Percentiles rank a stretch among this genome's conserved stretches.
These are phyloP conservation scores for Paecilomyces sp. DNA, from an alignment of 2,329 filamentous ascomycete species.

Conservation along the genomic window DNA sequence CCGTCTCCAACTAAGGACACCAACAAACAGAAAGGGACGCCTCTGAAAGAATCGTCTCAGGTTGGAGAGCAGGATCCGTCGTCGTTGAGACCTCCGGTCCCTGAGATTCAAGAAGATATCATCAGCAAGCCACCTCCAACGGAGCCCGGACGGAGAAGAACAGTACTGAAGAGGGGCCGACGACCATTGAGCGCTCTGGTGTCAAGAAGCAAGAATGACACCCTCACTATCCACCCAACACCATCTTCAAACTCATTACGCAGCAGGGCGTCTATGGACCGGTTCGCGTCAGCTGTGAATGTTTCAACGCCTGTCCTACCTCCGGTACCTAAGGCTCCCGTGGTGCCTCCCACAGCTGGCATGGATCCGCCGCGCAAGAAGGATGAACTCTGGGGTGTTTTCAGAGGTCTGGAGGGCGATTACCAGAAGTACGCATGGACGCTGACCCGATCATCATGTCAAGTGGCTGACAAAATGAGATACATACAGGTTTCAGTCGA, in stretches of 20 bases:
- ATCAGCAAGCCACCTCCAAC: conserved; percentile 1
- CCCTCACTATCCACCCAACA: conserved; percentile 26
- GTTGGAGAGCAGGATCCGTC: conserved; percentile 9
- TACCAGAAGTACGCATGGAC: conserved; percentile 51
- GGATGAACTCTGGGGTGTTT: conserved; percentile 63
- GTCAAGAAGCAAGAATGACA: conserved; percentile 26
- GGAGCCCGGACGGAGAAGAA: conserved; percentile 20
- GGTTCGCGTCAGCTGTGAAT: conserved; percentile 33
- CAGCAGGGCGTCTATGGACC: conserved; percentile 40
- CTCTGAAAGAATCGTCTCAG: conserved; percentile 22
- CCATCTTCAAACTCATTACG: conserved; percentile 35
- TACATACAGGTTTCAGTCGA: conserved; percentile 56
- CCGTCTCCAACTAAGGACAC: conserved; percentile 36
- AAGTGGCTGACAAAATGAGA: background rate
- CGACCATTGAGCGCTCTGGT: conserved; percentile 34
- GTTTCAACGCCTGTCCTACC: conserved; percentile 41
- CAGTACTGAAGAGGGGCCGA: conserved; percentile 28
- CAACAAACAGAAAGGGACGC: conserved; percentile 15
- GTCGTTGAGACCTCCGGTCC: conserved; percentile 10
- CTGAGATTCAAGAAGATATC: conserved; percentile 9
- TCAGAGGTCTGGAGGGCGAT: conserved; percentile 61
- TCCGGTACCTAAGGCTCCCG: conserved; percentile 38
- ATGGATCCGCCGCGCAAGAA: conserved; percentile 47
- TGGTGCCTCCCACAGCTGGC: conserved; percentile 20
- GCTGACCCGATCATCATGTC: background rate